phyloP scores from a whole-genome alignment of 345 rosid genomes.

The Boechera stricta region DNA sequence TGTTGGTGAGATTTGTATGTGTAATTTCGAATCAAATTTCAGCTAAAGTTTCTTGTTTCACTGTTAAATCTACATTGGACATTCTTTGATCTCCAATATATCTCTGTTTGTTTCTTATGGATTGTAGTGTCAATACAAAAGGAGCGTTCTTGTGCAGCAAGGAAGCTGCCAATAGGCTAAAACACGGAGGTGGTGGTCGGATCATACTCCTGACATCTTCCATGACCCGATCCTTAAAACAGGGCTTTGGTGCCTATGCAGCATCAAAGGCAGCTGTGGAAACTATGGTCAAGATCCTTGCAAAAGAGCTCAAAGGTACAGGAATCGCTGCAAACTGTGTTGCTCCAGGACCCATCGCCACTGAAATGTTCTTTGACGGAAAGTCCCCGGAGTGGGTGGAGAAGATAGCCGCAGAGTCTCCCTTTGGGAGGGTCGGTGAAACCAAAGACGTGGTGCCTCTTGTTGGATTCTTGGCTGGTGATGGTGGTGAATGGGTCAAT shows the following conservation, averaged over 20 bases:
- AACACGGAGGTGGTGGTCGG: constrained; percentile 54
- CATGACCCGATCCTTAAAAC: constrained; percentile 28
- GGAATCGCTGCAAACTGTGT: constrained; percentile 59
- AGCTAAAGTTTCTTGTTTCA: neutral
- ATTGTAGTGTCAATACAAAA: constrained; percentile 47
- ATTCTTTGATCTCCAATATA: neutral
- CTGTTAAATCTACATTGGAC: neutral
- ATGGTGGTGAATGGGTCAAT: constrained; percentile 58
- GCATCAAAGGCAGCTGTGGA: constrained; percentile 59
- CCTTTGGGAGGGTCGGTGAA: constrained; percentile 49
- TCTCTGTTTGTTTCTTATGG: constrained; percentile 12
- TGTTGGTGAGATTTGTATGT: constrained; percentile 5
- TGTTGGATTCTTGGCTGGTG: constrained; percentile 57
- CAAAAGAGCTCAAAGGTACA: constrained; percentile 59
- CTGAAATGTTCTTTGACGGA: constrained; percentile 52
- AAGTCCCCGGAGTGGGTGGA: constrained; percentile 48
- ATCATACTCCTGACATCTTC: constrained; percentile 53
- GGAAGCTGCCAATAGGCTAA: constrained; percentile 54
- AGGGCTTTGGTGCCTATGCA: constrained; percentile 40
- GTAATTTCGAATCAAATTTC: neutral
- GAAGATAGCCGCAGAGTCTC: constrained; percentile 40
- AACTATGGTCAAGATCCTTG: constrained; percentile 53
- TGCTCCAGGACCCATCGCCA: constrained; percentile 59
- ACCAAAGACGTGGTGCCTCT: constrained; percentile 52
- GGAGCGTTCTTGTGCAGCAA: constrained; percentile 53